Conservation (phyloP, 2,329 filamentous ascomycete genomes). For the Aspergillus terreus region DNA sequence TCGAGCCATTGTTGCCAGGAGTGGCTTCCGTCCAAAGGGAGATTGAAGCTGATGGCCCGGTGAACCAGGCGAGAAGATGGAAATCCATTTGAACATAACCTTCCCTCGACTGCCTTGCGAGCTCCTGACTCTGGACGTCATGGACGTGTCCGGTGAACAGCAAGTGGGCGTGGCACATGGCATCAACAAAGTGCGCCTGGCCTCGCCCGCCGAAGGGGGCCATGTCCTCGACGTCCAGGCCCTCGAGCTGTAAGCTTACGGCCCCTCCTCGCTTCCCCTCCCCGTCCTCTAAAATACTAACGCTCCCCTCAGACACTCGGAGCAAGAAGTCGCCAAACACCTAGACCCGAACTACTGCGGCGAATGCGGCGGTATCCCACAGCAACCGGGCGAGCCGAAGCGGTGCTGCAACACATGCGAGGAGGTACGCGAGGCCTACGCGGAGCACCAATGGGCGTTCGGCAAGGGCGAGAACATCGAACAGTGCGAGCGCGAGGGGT, state of each 20-base stretch:
- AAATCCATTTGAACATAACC: conserved; percentile 95
- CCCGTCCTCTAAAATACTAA: not conserved
- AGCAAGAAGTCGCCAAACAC: conserved; percentile 68
- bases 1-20: not conserved
- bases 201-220: conserved; percentile 69
- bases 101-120: conserved; percentile 94
- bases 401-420: conserved; percentile 97
- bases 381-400: conserved; percentile 63
- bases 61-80: conserved; percentile 83
- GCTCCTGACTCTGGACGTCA: conserved; percentile 92
- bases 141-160: conserved; percentile 97
- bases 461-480: conserved; percentile 88
- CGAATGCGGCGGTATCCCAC: conserved; percentile 83
- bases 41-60: conserved; percentile 5
- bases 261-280: not conserved
- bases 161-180: conserved; percentile 93
- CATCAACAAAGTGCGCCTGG: conserved; percentile 82
- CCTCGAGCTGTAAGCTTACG: conserved; percentile 60
- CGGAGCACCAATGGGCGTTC: conserved; percentile 85
- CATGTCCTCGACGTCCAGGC: conserved; percentile 67
- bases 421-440: conserved; percentile 93
- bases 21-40: not conserved
- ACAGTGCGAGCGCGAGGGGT: conserved; percentile 93
- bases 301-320: conserved; percentile 52
- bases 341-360: conserved; percentile 92